Evolutionary conservation across 2,329 filamentous ascomycete genomes (phyloP), one percentile per base, ranked within the genome.

Genomic region (Curvularia lunata): DNA sequence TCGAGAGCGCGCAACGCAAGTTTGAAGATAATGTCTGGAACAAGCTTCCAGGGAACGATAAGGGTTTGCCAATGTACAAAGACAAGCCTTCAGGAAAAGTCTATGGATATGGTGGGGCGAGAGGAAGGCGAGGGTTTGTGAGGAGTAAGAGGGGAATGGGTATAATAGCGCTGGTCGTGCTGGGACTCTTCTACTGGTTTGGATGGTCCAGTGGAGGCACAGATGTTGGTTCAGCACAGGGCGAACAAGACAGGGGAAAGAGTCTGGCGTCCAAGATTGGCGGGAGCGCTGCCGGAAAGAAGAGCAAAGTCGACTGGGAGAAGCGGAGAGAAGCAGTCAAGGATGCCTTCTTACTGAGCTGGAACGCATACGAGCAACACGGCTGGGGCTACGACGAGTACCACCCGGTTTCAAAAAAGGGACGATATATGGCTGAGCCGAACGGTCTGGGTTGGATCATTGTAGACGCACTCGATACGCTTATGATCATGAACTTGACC

Each of bases 401-500:
- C 75, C 87, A 91, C 68, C 95, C 95, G 1, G 79, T 94, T 27
- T 87, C 90, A 5, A 95, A 95, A 75, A 86, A 80, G 18, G 91
- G 92, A 48, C 83, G 83, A 50, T 88, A 95, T 69, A 98, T 99
- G 94, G 88, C 92, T 6, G 84, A 77, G 47, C 74, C 89, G 3
- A 88, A 91, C 61, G 95, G 94, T 25, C 84, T 99, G 78, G 95
- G 95, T 28, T 99, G 96, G 95, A 98, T 98, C 71, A 97, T 99
- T 61, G 89, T 99, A 56, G 95, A 99, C 79, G 88, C 94, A 12
- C 82, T 99, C 62, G 95, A 99, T 77, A 99, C 95, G 0, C 86
- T 98, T 84, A 99, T 99, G 81, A 83, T 99, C 60, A 99, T 99
- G 95, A 98, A 98, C 76, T 83, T 97, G 64, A 98, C 94, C 13